Conservation (phyloP, 345 rosid genomes). For the Draba incana region DNA sequence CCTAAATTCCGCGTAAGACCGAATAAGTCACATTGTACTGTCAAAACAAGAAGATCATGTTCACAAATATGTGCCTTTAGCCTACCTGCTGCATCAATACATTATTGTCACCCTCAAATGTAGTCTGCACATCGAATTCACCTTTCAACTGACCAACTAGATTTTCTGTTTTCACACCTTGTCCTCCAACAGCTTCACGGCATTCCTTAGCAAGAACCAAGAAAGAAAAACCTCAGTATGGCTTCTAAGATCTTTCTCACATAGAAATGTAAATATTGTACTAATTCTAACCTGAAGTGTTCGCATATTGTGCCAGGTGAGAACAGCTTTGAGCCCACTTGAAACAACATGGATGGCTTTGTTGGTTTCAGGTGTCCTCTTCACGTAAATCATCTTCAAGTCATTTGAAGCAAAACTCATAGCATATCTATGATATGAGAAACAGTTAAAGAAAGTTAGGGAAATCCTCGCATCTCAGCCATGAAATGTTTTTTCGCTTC, state of each 20-base stretch:
- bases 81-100: conserved; percentile 94
- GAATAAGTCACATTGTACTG: neutral
- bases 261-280: neutral
- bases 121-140: conserved; percentile 89
- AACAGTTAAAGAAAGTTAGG: neutral
- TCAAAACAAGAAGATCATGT: conserved; percentile 7
- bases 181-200: conserved; percentile 98
- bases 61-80: neutral
- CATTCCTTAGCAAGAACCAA: conserved; percentile 63
- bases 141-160: conserved; percentile 80
- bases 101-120: conserved; percentile 95
- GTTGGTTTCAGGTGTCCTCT: conserved; percentile 78
- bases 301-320: conserved; percentile 92
- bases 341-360: conserved; percentile 80
- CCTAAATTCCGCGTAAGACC: conserved; percentile 47
- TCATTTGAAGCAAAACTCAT: conserved; percentile 75
- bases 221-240: neutral
- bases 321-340: conserved; percentile 80
- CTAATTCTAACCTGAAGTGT: conserved; percentile 77
- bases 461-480: too few relatives aligned
- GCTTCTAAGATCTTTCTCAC: neutral
- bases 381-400: conserved; percentile 75
- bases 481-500: too few relatives aligned
- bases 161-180: conserved; percentile 91
- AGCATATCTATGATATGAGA: conserved; percentile 64